Evolutionary conservation across 176 grass and related monocot species (phyloP).

Genomic region (Oryza glaberrima): DNA sequence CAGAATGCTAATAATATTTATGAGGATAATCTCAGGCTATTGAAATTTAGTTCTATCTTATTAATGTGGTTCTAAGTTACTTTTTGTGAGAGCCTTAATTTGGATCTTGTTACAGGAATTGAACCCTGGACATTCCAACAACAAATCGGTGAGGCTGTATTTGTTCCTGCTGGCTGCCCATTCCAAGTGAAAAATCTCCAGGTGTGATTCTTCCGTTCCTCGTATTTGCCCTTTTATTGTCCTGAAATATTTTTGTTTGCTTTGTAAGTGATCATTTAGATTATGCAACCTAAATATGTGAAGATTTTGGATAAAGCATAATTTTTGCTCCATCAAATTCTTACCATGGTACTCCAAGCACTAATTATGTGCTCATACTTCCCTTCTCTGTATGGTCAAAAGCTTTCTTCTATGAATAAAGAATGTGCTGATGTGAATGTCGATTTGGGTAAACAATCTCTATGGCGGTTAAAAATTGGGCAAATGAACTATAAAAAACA

Average conservation of each 20-base stretch:
- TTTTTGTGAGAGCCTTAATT: conserved; percentile 18
- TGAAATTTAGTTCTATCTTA: conserved; percentile 17
- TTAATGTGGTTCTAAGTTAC: conserved; percentile 22
- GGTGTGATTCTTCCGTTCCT: conserved; percentile 48
- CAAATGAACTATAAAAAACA: background rate
- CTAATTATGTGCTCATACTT: background rate
- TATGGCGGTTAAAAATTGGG: background rate
- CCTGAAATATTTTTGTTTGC: conserved; percentile 15
- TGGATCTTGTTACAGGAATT: conserved; percentile 66
- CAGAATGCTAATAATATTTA: conserved; percentile 17
- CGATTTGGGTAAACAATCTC: background rate
- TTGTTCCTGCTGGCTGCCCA: conserved; percentile 92
- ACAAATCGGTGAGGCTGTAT: conserved; percentile 87
- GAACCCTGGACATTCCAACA: conserved; percentile 78
- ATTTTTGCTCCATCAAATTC: background rate
- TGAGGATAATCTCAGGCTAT: background rate
- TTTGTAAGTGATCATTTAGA: conserved; percentile 18
- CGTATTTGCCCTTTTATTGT: conserved; percentile 23
- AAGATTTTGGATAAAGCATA: background rate
- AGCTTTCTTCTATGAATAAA: background rate
- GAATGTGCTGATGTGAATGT: background rate
- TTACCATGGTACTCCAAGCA: background rate
- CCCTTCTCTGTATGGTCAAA: conserved; percentile 14
- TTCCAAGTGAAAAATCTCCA: conserved; percentile 93
- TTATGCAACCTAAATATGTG: background rate